Base-by-base conservation (phyloP, 2,329 filamentous ascomycete genomes). In the Pestalotiopsis sp. region DNA sequence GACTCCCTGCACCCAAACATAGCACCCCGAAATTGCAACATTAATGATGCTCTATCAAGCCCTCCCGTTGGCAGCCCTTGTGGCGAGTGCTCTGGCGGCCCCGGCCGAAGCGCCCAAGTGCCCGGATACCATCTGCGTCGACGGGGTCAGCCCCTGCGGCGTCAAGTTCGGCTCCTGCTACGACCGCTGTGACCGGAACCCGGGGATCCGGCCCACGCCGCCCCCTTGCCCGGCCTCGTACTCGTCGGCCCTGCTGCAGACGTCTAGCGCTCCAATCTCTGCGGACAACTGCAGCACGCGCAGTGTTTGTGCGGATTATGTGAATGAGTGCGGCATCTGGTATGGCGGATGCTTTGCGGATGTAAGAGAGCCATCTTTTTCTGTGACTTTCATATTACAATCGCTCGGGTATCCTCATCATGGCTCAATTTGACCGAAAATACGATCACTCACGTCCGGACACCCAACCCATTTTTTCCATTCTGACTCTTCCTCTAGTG, bases 241-340 rank as follows among this genome's bases (percentile, higher is more conserved):
- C 17, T 36, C 57, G n/a, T 27, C 59, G 14, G 59, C 36, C 3
- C 14, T 62, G 36, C 36, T 36, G 14, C 25, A 27, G 36, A 23
- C 62, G 7, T 20, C 45, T 3, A 36, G 41, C n/a, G 17, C 62
- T 2, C 14, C 62, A 3, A 27, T 31, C 17, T 20, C 49, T 9
- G 40, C 23, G 14, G 69, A 69, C 7, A 49, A 67, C 27, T 71
- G 70, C 65, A 67, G 64, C 60, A 70, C 70, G 12, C 31, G 65
- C 23, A 70, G 60, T 9, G 66, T 71, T 12, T 74, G 72, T 65
- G 68, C 59, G n/a, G 72, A 73, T 66, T 70, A 70, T 60, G 68
- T 73, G 66, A 74, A 74, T 56, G 61, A 65, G 3, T 74, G 72
- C 62, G 71, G 72, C 20, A 57, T 68, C 12, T 67, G 66, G 67